A percentile compares a stretch with the other conserved stretches of the same genome.
Conservation (phyloP, 2,329 filamentous ascomycete species). For the Cryoendolithus antarcticus region DNA sequence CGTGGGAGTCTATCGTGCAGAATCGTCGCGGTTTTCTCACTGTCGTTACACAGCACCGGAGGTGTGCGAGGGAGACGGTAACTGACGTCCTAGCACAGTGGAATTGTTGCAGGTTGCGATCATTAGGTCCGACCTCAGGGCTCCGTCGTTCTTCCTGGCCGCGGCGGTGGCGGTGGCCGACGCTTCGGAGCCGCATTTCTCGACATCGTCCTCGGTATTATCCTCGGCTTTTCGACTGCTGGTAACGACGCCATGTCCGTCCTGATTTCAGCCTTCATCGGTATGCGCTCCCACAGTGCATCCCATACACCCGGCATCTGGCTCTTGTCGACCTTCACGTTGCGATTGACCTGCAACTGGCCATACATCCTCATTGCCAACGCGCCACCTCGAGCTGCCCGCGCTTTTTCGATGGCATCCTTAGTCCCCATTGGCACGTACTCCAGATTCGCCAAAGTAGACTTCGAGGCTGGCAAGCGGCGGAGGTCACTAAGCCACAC, state of each 20-base stretch:
- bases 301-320: slow-evolving; percentile 17
- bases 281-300: slow-evolving; percentile 19
- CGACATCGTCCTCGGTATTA: too few relatives aligned
- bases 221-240: too few relatives aligned
- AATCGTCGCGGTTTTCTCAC: too few relatives aligned
- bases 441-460: slow-evolving; percentile 17
- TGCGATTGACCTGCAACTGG: slow-evolving; percentile 14
- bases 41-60: too few relatives aligned
- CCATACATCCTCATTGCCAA: slow-evolving; percentile 9
- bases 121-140: too few relatives aligned
- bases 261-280: slow-evolving; percentile 5
- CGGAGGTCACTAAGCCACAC: slow-evolving; percentile 16
- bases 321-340: slow-evolving; percentile 6
- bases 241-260: not conserved
- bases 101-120: too few relatives aligned
- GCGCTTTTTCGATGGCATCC: slow-evolving; percentile 17
- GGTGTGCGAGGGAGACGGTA: too few relatives aligned
- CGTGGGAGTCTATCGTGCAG: too few relatives aligned
- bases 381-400: slow-evolving; percentile 2
- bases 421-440: slow-evolving; percentile 15
- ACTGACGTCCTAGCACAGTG: too few relatives aligned
- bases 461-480: slow-evolving; percentile 9
- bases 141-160: too few relatives aligned
- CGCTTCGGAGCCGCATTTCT: too few relatives aligned
- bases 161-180: too few relatives aligned